phyloP scores from a whole-genome alignment of 2,329 filamentous ascomycete genomes.

The Pseudogymnoascus sp. region DNA sequence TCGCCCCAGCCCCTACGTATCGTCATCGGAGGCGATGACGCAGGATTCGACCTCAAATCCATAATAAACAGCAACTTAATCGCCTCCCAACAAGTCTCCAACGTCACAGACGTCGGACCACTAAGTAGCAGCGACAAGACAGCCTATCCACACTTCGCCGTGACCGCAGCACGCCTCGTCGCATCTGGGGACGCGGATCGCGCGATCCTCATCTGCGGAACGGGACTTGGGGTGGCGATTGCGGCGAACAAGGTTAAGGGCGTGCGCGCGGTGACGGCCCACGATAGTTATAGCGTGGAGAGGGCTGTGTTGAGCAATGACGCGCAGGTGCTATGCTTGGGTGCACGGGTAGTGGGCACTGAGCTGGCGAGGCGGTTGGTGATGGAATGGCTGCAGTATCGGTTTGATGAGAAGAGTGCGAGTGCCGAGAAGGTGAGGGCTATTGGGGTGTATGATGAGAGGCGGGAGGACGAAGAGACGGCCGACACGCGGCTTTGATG shows the following conservation, averaged over 20 bases:
- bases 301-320: constrained; percentile 75
- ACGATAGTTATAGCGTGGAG: constrained; percentile 81
- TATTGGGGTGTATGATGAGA: not conserved
- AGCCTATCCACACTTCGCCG: constrained; percentile 73
- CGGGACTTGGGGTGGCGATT: constrained; percentile 79
- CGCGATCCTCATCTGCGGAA: constrained; percentile 76
- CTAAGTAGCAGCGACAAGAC: constrained; percentile 62
- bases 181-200: constrained; percentile 62
- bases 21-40: constrained; percentile 52
- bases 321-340: constrained; percentile 80
- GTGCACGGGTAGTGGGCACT: constrained; percentile 72
- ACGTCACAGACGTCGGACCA: constrained; percentile 67
- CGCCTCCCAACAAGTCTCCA: constrained; percentile 56
- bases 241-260: constrained; percentile 80
- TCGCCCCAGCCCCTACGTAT: constrained; percentile 40
- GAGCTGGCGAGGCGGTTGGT: constrained; percentile 72
- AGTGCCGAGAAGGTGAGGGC: constrained; percentile 47
- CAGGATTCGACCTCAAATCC: constrained; percentile 68
- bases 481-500: not conserved
- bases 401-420: constrained; percentile 62
- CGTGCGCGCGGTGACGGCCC: constrained; percentile 78
- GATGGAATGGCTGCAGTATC: constrained; percentile 74
- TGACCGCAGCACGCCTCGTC: constrained; percentile 59
- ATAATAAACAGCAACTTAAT: constrained; percentile 67
- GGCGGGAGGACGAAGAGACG: not conserved